A percentile compares a stretch with the other conserved stretches of the same genome.
Evolutionary conservation across 2,329 filamentous ascomycete species (phyloP).

Genomic region (Decorospora gaudefroyi): DNA sequence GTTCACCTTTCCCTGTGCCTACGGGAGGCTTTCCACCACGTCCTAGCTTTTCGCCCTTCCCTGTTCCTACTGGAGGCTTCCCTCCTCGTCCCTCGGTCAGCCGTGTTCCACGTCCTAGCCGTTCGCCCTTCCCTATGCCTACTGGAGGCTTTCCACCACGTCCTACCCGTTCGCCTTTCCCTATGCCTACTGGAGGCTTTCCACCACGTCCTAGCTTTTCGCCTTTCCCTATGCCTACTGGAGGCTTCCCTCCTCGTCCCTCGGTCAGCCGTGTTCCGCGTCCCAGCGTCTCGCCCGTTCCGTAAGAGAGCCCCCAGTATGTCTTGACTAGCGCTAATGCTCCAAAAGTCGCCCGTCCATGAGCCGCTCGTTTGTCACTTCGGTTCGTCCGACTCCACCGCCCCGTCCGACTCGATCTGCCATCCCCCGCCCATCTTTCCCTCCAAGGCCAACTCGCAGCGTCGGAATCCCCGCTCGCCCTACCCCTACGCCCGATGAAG

Average conservation of each 20-base stretch:
- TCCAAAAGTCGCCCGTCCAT: neutral
- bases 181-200: neutral
- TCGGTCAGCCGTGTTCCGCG: conserved; percentile 1
- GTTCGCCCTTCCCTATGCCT: too few relatives aligned
- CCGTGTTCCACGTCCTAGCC: too few relatives aligned
- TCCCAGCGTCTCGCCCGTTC: conserved; percentile 12
- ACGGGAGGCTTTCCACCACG: conserved; percentile 4
- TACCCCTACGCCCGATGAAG: conserved; percentile 15
- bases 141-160: too few relatives aligned
- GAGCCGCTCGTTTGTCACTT: conserved; percentile 17
- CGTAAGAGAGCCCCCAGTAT: neutral
- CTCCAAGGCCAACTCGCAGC: conserved; percentile 6
- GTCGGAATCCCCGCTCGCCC: conserved; percentile 8
- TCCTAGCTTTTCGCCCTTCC: neutral
- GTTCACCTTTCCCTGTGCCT: too few relatives aligned
- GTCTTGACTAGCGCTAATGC: neutral
- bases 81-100: too few relatives aligned
- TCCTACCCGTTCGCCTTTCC: too few relatives aligned
- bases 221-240: too few relatives aligned
- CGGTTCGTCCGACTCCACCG: conserved; percentile 15
- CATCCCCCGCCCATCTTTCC: too few relatives aligned
- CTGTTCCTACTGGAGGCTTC: neutral
- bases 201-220: too few relatives aligned
- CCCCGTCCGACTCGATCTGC: conserved; percentile 5
- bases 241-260: neutral